Evolutionary conservation across 129 eudicot genomes (phyloP), one percentile per base, ranked within the genome.

Genomic region (Ambrosia artemisiifolia): DNA sequence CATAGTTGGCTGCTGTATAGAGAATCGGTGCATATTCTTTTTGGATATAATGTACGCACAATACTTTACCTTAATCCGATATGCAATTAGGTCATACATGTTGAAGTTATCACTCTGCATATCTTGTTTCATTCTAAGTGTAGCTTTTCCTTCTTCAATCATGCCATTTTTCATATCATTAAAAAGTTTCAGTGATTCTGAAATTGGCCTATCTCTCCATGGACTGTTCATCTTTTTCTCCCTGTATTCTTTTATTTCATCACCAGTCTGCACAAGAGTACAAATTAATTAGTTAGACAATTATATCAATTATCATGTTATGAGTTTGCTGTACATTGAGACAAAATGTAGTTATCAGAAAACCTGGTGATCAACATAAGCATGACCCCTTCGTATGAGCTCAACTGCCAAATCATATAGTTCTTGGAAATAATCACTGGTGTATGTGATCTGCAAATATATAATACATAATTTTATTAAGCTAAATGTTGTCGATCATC

Each of bases 311-410:
- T 9, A 79, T 46, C 49, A 54, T 16, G 17, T 65, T 63, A 53
- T 11, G 7, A 10, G 57, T 63, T 17, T 20, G 63, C 3, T 4
- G 30, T 54, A 17, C 36, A 44, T 47, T 33, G 12, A 40, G 68
- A 53, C 14, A n/a, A 76, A 28, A 34, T 35, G 44, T 36, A 53
- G 74, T 4, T 5, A 19, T 12, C 8, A 10, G 38, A 43, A 71
- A 73, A 90, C 99, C 99, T 95, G 99, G 83, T 95, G 91, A 77
- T 95, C 99, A 73, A 95, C 99, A 72, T 95, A 95, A 56, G 97
- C 99, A 81, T 75, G 89, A 53, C 99, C 99, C 68, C 91, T 78
- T 17, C 80, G 79, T 74, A 95, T 95, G 55, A 90, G 87, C 85
- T 95, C 91, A 64, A 90, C 97, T 36, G 99, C 99, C 64, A 95